Evolutionary conservation across 768 basidiomycete species (phyloP), one percentile per base, ranked within the genome.

Genomic region (Leccinum incarnatum): DNA sequence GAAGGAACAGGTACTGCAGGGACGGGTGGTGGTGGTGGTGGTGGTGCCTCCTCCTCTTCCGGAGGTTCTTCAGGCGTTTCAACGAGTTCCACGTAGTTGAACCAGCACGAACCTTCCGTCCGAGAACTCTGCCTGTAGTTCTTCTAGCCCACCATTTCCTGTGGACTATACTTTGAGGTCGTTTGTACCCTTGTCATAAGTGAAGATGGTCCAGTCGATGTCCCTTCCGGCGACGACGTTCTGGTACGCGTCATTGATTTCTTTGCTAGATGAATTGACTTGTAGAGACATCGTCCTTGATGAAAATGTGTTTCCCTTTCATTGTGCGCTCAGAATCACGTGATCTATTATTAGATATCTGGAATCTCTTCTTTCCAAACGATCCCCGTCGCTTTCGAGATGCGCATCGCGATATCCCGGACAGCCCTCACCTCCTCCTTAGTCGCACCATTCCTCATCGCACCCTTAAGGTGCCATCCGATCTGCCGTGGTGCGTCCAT

Each of bases 261-360:
- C 25, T 6, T 25, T 29, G 8, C 84, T 84, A 23, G 90, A 85
- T 67, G 92, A 78, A 75, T 90, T 93, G 65, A 92, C 78, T 71
- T 89, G 88, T 8, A 91, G 79, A 69, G 90, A 91, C 91, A 92
- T 92, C 2, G 60, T 27, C 29, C 15, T 36, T 15, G 14, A 14
- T 36, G 34, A 36, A 36, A 36, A 27, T 27, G 27, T 27, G 27
- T 36, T 14, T 36, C 36, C 5, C 5, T 36, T 36, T 36, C 14
- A 36, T 5, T 14, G 12, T 14, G 34, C 25, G 17, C 25, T 53
- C 14, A 1, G 5, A 55, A 34, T 59, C 64, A 68, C 65, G 62
- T 68, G 65, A 67, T 52, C 30, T 30, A 14, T 9, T 29, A 14
- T 9, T 29, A 25, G 5, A 63, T 46, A 23, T 84, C 78, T 2